Conservation (phyloP, 306 rosid genomes). For the Ormosia semicastrata region DNA sequence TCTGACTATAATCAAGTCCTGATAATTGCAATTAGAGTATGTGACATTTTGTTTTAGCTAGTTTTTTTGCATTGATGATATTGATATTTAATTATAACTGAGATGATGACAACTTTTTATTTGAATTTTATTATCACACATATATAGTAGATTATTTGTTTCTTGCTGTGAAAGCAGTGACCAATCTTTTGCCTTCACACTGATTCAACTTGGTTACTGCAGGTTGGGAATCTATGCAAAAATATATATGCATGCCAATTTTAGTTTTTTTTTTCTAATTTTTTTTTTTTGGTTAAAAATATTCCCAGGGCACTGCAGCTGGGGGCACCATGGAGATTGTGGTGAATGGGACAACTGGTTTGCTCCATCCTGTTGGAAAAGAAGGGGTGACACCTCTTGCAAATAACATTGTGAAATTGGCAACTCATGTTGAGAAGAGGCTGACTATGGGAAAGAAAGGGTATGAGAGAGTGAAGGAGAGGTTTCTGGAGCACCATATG, state of each 20-base stretch:
- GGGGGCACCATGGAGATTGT: constrained; percentile 95
- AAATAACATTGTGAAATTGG: constrained; percentile 73
- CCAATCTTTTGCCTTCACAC: not conserved
- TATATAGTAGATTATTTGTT: constrained; percentile 4
- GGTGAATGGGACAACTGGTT: constrained; percentile 76
- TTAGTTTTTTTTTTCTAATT: not conserved
- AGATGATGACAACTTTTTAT: not conserved
- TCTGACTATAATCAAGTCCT: not conserved
- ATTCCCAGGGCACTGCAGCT: constrained; percentile 79
- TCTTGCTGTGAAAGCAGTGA: not conserved
- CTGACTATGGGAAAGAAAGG: constrained; percentile 88
- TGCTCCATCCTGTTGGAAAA: constrained; percentile 80
- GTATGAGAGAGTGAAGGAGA: constrained; percentile 72
- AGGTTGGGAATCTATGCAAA: not conserved
- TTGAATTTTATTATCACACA: not conserved
- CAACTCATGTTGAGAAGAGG: constrained; percentile 85
- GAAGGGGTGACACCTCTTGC: constrained; percentile 70
- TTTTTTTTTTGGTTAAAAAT: not conserved
- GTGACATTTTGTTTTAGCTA: not conserved
- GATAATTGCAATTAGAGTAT: not conserved
- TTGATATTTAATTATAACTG: not conserved
- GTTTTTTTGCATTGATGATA: not conserved
- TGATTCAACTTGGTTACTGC: not conserved
- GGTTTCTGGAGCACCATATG: constrained; percentile 84
- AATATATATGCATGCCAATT: not conserved